Evolutionary conservation across 169 alveolate genomes (phyloP), one percentile per base, ranked within the genome.

Genomic region (Besnoitia besnoiti): DNA sequence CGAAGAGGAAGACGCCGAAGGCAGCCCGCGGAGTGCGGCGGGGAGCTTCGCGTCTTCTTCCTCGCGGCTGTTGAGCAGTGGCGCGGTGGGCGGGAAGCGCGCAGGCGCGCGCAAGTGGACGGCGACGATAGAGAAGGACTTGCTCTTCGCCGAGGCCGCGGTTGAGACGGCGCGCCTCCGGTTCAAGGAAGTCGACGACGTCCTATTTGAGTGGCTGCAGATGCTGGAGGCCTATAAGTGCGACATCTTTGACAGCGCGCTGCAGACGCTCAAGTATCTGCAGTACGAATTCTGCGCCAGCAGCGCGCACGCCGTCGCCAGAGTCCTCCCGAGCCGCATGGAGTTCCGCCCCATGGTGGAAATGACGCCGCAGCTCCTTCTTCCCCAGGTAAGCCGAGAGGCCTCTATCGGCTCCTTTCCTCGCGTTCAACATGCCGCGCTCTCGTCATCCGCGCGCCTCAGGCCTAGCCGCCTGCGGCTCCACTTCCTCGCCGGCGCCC

Each of bases 341-440:
- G 95, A 91, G 73, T 95, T 95, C 82, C 85, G 96, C 0, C 96
- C 96, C 30, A 93, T 95, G 96, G 94, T 93, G 33, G 96, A 95
- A 35, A 95, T 95, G 96, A 91, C 95, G 14, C 96, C 96, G 12
- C 92, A 91, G 46, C 95, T 90, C 35, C 89, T 95, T 39, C 90
- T 85, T 21, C 87, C 90, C 24, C 95, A 89, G 94, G 95, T 94
- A 21, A 49, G 24, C 47, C 59, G 62, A 14, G 14, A 27, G 3
- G 30, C 76, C 91, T 51, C 67, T 51, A 14, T 14, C 67, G 14
- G 14, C n/a, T 51, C 67, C 67, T 24, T 24, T 51, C 67, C 24
- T 51, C 67, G 67, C n/a, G 24, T 16, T 51, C 14, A 16, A 51
- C 24, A 14, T 51, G n/a, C 24, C 24, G 14, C 67, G 14, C n/a